Conservation (phyloP, 176 grass and related monocot species). For the Typha latifolia region DNA sequence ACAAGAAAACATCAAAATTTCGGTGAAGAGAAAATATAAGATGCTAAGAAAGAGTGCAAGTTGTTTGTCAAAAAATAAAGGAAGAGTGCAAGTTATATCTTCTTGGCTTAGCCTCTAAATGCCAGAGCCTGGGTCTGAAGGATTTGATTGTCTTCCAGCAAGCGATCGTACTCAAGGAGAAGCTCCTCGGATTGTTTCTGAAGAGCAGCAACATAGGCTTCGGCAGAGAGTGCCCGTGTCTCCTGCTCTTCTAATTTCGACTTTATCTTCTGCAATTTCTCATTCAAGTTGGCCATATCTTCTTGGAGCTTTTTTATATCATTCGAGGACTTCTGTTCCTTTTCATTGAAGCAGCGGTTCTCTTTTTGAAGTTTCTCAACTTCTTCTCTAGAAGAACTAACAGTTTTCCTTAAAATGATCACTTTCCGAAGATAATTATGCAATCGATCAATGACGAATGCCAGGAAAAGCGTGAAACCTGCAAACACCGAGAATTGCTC, state of each 20-base stretch:
- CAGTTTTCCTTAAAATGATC: slow-evolving; percentile 41
- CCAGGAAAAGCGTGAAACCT: slow-evolving; percentile 77
- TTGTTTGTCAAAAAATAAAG: no score
- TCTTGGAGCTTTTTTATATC: slow-evolving; percentile 52
- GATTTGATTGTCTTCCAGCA: slow-evolving; percentile 89
- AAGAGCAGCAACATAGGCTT: slow-evolving; percentile 58
- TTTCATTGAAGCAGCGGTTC: slow-evolving; percentile 38
- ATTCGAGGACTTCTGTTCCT: slow-evolving; percentile 38
- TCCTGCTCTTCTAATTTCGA: slow-evolving; percentile 39
- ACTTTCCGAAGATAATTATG: slow-evolving; percentile 77
- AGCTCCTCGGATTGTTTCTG: slow-evolving; percentile 79
- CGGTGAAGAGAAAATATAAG: neutral
- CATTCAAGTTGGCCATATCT: slow-evolving; percentile 39
- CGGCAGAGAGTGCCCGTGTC: slow-evolving; percentile 33
- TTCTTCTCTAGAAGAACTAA: slow-evolving; percentile 55
- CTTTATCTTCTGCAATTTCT: slow-evolving; percentile 62
- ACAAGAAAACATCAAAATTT: neutral
- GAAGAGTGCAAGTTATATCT: neutral
- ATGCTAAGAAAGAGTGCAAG: neutral
- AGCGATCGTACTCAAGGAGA: slow-evolving; percentile 71
- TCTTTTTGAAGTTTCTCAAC: slow-evolving; percentile 65
- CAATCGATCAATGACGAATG: slow-evolving; percentile 64
- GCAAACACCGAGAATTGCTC: neutral
- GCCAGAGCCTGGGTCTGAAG: slow-evolving; percentile 54
- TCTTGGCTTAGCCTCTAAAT: slow-evolving; percentile 28